Conservation (phyloP, 495 filamentous ascomycete genomes). For the Aspergillus sclerotiicarbonarius region DNA sequence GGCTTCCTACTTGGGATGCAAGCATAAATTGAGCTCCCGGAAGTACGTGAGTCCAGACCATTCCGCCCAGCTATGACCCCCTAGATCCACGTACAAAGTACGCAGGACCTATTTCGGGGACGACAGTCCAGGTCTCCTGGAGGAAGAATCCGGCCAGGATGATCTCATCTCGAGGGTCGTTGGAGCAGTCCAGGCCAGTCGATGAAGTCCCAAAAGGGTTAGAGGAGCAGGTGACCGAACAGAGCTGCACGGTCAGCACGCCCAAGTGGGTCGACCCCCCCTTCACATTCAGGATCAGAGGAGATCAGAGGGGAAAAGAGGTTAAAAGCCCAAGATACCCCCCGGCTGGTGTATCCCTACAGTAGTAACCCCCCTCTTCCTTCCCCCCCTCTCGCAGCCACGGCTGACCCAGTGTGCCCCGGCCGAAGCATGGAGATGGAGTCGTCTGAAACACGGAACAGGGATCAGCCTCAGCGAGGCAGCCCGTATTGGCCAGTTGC, state of each 20-base stretch:
- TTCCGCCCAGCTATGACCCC: too few species aligned
- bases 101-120: neutral
- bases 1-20: neutral
- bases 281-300: neutral
- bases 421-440: constrained; percentile 2
- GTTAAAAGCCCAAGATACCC: constrained; percentile 3
- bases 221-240: constrained; percentile 24
- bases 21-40: neutral
- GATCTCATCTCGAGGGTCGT: neutral
- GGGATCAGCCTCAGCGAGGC: constrained; percentile 6
- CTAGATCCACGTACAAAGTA: neutral
- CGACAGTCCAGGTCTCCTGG: neutral
- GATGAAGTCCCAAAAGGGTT: constrained; percentile 14
- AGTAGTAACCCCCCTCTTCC: neutral
- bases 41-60: too few species aligned
- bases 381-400: neutral
- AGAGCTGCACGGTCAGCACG: constrained; percentile 24
- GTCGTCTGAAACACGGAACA: constrained; percentile 8
- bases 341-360: neutral
- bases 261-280: constrained; percentile 19
- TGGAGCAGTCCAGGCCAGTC: constrained; percentile 9
- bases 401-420: too few species aligned
- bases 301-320: neutral
- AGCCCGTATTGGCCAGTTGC: constrained; percentile 8
- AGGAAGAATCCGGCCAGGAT: neutral